Conservation (phyloP, 352 stramenopile species). For the Pythium scleroteichum region DNA sequence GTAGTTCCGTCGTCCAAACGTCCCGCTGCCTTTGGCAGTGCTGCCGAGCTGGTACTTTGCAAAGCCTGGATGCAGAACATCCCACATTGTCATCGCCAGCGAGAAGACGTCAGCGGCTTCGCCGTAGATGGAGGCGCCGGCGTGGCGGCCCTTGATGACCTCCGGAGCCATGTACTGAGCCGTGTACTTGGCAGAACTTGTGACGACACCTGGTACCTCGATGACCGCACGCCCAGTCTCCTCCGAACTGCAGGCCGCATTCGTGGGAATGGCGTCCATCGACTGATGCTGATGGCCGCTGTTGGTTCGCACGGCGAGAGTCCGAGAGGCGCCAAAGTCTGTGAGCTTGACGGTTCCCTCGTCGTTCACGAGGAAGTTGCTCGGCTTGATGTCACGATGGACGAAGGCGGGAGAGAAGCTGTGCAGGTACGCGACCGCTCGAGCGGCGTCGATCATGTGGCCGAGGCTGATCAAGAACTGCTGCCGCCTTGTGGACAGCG, state of each 20-base stretch:
- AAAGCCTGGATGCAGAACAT: conserved; percentile 36
- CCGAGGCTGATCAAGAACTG: conserved; percentile 34
- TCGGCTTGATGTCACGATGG: conserved; percentile 57
- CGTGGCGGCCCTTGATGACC: conserved; percentile 35
- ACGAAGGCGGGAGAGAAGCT: conserved; percentile 54
- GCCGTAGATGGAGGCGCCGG: conserved; percentile 29
- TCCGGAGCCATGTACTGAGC: conserved; percentile 55
- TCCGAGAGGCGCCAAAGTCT: conserved; percentile 57
- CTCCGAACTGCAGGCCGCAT: conserved; percentile 10
- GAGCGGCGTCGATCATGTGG: conserved; percentile 47
- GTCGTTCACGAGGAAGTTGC: conserved; percentile 57
- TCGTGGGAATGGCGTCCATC: neutral
- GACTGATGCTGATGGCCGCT: conserved; percentile 20
- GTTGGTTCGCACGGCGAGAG: conserved; percentile 8
- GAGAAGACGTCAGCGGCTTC: conserved; percentile 50
- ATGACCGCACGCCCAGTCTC: conserved; percentile 20
- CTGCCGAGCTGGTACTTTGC: conserved; percentile 41
- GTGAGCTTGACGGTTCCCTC: conserved; percentile 52
- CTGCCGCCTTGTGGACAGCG: conserved; percentile 20
- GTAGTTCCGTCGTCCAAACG: neutral
- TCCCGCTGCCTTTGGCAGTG: neutral
- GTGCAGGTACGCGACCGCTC: conserved; percentile 52
- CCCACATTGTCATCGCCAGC: conserved; percentile 50
- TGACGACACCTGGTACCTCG: conserved; percentile 59
- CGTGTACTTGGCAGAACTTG: conserved; percentile 38